Evolutionary conservation across 805 yeast genomes (phyloP).

Genomic region (Sungouiozyma ichnusensis): DNA sequence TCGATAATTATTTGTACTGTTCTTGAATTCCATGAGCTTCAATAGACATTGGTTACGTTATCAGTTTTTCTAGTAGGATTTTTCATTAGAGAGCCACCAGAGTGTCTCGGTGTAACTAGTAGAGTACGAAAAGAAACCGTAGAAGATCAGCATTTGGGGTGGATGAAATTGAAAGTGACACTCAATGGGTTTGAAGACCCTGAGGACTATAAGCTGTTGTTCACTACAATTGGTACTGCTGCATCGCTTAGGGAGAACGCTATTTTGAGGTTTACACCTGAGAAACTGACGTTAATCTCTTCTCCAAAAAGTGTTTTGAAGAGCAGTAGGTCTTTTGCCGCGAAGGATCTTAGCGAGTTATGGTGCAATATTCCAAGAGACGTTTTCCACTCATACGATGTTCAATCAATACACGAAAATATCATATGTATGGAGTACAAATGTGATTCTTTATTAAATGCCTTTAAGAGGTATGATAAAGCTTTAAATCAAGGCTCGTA

Average conservation of each 20-base stretch:
- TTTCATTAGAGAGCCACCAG: too few species aligned
- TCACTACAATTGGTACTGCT: conserved; percentile 24
- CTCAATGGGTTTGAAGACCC: conserved; percentile 23
- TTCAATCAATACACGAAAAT: conserved; percentile 20
- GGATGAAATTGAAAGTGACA: conserved; percentile 25
- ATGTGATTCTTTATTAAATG: conserved; percentile 24
- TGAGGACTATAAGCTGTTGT: conserved; percentile 25
- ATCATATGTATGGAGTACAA: conserved; percentile 26
- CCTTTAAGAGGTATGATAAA: conserved; percentile 23
- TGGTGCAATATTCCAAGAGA: conserved; percentile 28
- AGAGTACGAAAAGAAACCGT: too few species aligned
- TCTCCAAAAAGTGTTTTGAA: conserved; percentile 16
- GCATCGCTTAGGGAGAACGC: conserved; percentile 26
- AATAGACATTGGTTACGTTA: too few species aligned
- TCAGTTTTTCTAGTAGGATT: too few species aligned
- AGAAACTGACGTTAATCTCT: conserved; percentile 22
- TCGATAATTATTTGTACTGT: too few species aligned
- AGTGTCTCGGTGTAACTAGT: too few species aligned
- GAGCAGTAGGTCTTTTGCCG: conserved; percentile 10
- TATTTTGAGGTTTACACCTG: conserved; percentile 24
- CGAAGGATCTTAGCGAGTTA: conserved; percentile 24
- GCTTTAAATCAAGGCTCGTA: conserved; percentile 21
- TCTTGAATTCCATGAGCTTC: too few species aligned
- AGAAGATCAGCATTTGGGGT: too few species aligned
- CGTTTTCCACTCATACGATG: conserved; percentile 21